Conservation (phyloP, 192 early-diverging fungal genomes). For the Podila epigama region DNA sequence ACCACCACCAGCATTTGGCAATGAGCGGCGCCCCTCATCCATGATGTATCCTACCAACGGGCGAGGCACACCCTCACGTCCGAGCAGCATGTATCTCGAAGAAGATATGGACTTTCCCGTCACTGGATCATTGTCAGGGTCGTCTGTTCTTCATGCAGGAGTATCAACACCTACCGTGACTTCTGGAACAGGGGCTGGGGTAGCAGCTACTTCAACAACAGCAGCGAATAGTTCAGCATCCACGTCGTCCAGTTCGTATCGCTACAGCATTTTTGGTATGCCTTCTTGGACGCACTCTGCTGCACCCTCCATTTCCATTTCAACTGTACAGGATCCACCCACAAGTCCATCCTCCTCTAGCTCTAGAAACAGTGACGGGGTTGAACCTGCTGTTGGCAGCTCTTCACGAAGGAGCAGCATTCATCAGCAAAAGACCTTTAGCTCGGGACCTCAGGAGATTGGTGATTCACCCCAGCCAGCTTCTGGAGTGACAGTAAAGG, state of each 20-base stretch:
- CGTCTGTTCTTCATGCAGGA: not conserved
- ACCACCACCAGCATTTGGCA: not conserved
- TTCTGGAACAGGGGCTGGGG: no score
- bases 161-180: no score
- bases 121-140: not conserved
- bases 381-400: constrained; percentile 10
- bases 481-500: not conserved
- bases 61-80: constrained; percentile 39
- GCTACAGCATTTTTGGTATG: constrained; percentile 43
- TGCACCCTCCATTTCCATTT: constrained; percentile 23
- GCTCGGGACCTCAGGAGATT: constrained; percentile 18
- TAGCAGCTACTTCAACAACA: no score
- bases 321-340: constrained; percentile 11
- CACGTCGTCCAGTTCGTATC: not conserved
- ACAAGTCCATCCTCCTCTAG: not conserved
- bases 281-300: constrained; percentile 32
- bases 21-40: constrained; percentile 8
- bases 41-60: constrained; percentile 30
- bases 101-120: constrained; percentile 16
- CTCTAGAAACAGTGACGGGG: constrained; percentile 6
- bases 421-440: constrained; percentile 18
- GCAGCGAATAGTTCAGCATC: no score
- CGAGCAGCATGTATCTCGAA: constrained; percentile 42
- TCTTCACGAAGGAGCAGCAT: constrained; percentile 23
- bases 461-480: not conserved